Base-by-base conservation (phyloP, 345 rosid genomes). In the Arabidopsis thaliana region DNA sequence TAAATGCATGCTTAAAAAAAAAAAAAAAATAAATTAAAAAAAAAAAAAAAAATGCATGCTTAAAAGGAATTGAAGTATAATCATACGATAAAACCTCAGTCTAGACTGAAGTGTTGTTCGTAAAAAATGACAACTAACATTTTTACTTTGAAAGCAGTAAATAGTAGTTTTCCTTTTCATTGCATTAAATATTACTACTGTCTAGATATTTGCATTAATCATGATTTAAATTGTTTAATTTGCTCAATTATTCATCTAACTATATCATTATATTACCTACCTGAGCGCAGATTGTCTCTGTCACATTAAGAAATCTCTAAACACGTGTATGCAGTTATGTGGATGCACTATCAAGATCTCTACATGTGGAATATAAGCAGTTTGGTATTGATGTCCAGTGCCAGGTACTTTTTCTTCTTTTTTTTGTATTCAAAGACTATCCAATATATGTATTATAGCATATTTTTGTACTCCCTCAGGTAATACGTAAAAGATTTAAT, bases 381-480 rank as follows among this genome's bases (percentile, higher is more conserved):
- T 70, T 30, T 20, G 96, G 97, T 9, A 86, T 94, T 3, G 84
- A 91, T 32, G 89, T 94, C 49, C 97, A 90, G 37, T 94, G 98
- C 37, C 98, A 93, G 97, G 96, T 92, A 78, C 63, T 2, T 22
- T 16, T 37, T 48, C 34, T 12, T 34, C 2, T 44, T 25, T 3
- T 34, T 34, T 4, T 44, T 25, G 4, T 44, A 13, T 24, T 22
- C 24, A 0, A 34, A 61, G 14, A 55, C 36, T 32, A 25, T 14
- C 12, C 33, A 5, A 61, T 30, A n/a, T 71, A n/a, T 14, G 38
- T 50, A 25, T 36, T 23, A 6, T 50, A 25, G 20, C 12, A 33
- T 10, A 48, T 5, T 14, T 45, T 48, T n/a, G 8, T 23, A 52
- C 42, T 25, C 33, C 8, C 0, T 1, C 2, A 36, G 2, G 38